phyloP scores from a whole-genome alignment of 208 protist species.

The Crithidia bombi region DNA sequence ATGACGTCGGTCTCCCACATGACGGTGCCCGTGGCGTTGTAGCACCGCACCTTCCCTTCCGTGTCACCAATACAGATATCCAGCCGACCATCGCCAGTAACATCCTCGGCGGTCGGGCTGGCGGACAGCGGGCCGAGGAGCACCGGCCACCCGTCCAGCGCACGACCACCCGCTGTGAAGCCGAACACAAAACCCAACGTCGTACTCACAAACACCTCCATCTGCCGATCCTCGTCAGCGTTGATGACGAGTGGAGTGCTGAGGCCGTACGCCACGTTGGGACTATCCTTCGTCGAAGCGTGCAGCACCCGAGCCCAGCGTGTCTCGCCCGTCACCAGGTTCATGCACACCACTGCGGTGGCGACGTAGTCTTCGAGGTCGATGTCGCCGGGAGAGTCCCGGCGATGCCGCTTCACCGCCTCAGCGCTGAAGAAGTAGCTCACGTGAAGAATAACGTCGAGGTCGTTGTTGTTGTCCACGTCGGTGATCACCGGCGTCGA shows the following conservation, averaged over 20 bases:
- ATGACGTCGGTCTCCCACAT: slow-evolving; percentile 75
- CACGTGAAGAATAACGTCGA: slow-evolving; percentile 89
- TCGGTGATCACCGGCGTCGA: slow-evolving; percentile 87
- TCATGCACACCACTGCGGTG: slow-evolving; percentile 85
- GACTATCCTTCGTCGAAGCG: slow-evolving; percentile 66
- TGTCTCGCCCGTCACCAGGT: slow-evolving; percentile 79
- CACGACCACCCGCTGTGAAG: slow-evolving; percentile 57
- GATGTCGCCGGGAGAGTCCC: slow-evolving; percentile 40
- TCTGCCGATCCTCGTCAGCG: slow-evolving; percentile 53
- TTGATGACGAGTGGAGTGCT: slow-evolving; percentile 82
- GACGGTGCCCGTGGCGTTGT: slow-evolving; percentile 57
- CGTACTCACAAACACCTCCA: slow-evolving; percentile 83
- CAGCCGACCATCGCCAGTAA: slow-evolving; percentile 81
- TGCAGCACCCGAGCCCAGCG: slow-evolving; percentile 89
- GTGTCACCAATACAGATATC: slow-evolving; percentile 90
- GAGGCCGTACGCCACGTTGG: slow-evolving; percentile 67
- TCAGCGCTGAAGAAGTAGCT: slow-evolving; percentile 91
- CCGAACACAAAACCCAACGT: slow-evolving; percentile 78
- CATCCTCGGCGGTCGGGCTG: slow-evolving; percentile 75
- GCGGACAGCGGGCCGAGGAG: slow-evolving; percentile 77
- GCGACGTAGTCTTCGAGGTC: slow-evolving; percentile 82
- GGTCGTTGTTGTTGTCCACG: slow-evolving; percentile 81
- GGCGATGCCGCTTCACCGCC: slow-evolving; percentile 22
- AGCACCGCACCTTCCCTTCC: slow-evolving; percentile 89
- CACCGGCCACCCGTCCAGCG: slow-evolving; percentile 64